Percentiles rank a stretch among this genome's conserved stretches.
Evolutionary conservation across 768 basidiomycete species (phyloP).

Genomic region (Lentinula raphanica): DNA sequence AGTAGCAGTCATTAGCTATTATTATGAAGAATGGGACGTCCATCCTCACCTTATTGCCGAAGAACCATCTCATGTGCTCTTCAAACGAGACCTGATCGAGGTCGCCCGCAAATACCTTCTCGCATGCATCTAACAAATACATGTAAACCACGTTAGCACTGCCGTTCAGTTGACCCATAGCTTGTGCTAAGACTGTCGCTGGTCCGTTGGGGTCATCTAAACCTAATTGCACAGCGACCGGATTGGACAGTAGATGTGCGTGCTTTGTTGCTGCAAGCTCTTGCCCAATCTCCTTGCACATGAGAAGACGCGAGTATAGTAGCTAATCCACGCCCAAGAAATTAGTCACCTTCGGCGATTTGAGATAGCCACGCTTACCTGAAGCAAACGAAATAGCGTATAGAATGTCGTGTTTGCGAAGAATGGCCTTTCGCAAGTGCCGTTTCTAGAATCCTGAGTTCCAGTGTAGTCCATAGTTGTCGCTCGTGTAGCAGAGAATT

Average conservation of each 20-base stretch:
- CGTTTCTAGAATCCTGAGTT: conserved; percentile 2
- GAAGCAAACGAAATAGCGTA: conserved; percentile 79
- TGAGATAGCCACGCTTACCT: conserved; percentile 45
- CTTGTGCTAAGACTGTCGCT: conserved; percentile 61
- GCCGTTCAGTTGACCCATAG: conserved; percentile 51
- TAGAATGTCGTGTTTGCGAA: conserved; percentile 94
- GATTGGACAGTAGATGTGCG: conserved; percentile 65
- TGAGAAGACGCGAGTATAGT: conserved; percentile 80
- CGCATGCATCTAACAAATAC: conserved; percentile 85
- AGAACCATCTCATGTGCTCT: conserved; percentile 93
- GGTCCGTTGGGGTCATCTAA: conserved; percentile 81
- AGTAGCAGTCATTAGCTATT: neutral
- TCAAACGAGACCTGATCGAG: conserved; percentile 90
- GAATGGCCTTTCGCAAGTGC: conserved; percentile 43
- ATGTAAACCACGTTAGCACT: conserved; percentile 73
- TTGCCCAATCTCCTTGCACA: conserved; percentile 79
- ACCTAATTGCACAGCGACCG: conserved; percentile 77
- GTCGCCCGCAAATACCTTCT: conserved; percentile 90
- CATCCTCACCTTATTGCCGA: conserved; percentile 69
- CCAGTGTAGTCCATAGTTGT: neutral
- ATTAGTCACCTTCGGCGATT: conserved; percentile 11
- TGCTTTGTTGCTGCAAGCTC: conserved; percentile 65
- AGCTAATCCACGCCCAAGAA: conserved; percentile 42
- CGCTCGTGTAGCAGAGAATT: neutral
- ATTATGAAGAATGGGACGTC: neutral